Base-by-base conservation (phyloP, 345 rosid genomes). In the Gossypium bickii region DNA sequence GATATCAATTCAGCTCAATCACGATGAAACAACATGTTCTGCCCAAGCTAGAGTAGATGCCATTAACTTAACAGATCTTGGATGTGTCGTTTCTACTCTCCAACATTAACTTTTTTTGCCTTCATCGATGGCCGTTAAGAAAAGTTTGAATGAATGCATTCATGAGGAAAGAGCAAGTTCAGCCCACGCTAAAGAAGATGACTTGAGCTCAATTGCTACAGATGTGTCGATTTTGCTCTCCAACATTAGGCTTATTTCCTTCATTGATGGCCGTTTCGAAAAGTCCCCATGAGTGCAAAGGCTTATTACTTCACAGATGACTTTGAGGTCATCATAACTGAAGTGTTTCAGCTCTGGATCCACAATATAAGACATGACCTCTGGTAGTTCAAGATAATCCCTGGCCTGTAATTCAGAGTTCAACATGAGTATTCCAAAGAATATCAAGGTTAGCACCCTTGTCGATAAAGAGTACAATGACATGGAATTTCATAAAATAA, bases 331-430 rank as follows among this genome's bases (percentile, higher is more conserved):
- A 41, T 90, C 92, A 15, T 77, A 85, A 74, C 77, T 82, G 79
- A 90, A 95, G 79, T 93, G 90, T 64, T 95, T 93, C 80, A 95
- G 77, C 81, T 88, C 92, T 0, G 99, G 99, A 83, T 95, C 99
- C 78, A 93, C 97, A 71, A 95, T 78, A 62, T 86, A 80, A 12
- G 88, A 80, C 94, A 93, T 89, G 59, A 82, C 90, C 78, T 91
- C 98, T 22, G 97, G 94, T 44, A 82, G 34, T 69, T 88, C 98
- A 12, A 95, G 94, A 67, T 79, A 95, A 47, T 88, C 97, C 87
- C 86, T 95, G 7, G 99, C 99, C 99, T 93, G 87, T 65, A 58
- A 47, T 20, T 59, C 62, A 57, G 29, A 22, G 62, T 57, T 57
- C 5, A 27, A 20, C 24, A 17, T 55, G 2, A 18, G 12, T 18